Conservation (phyloP, 1,284 basidiomycete species). For the Cerioporus squamosus region DNA sequence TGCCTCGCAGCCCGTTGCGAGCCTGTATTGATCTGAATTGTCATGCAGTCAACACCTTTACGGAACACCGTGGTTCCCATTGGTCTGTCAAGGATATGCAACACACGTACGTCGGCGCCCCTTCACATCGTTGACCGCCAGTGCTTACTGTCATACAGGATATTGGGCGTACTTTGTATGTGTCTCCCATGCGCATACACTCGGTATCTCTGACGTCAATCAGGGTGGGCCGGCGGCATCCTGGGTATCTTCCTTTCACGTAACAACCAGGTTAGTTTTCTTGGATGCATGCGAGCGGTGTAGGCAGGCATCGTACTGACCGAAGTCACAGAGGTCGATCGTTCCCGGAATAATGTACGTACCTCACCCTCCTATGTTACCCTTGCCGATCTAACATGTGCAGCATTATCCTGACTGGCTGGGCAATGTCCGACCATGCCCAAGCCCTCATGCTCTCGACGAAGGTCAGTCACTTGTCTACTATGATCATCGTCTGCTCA, state of each 20-base stretch:
- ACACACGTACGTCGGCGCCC: conserved; percentile 69
- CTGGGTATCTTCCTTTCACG: conserved; percentile 88
- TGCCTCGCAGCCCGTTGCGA: not conserved
- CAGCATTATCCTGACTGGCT: conserved; percentile 89
- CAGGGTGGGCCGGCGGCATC: conserved; percentile 91
- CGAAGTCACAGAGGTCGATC: conserved; percentile 63
- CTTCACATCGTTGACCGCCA: not conserved
- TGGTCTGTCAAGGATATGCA: conserved; percentile 97
- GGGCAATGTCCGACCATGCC: conserved; percentile 92
- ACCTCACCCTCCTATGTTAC: conserved; percentile 6
- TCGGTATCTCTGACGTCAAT: not conserved
- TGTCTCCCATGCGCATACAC: conserved; percentile 3
- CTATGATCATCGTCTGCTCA: not conserved
- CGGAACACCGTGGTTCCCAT: conserved; percentile 79
- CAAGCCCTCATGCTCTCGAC: conserved; percentile 87
- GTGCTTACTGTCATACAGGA: conserved; percentile 29
- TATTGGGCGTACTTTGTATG: conserved; percentile 49
- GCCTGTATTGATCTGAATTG: not conserved
- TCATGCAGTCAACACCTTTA: conserved; percentile 86
- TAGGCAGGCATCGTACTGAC: too few species aligned
- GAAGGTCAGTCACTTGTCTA: conserved; percentile 49
- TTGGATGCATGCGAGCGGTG: not conserved
- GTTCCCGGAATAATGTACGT: conserved; percentile 83
- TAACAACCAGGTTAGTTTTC: conserved; percentile 65
- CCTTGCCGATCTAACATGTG: not conserved